Percentiles rank a stretch among this genome's conserved stretches.
Conservation (phyloP, 257 asterid genomes). For the Solanum dulcamara region DNA sequence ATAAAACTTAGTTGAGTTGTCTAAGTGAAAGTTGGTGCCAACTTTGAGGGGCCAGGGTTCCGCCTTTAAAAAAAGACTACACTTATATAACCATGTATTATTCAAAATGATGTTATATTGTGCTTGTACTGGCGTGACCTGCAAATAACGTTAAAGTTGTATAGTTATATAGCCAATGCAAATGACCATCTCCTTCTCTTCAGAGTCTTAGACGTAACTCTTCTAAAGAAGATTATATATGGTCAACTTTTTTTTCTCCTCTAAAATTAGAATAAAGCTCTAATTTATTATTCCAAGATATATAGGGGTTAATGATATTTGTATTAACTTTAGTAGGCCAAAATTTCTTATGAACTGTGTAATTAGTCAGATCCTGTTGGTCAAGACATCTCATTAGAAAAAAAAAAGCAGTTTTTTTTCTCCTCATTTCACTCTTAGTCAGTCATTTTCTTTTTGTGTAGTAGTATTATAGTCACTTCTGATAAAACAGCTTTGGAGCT, state of each 20-base stretch:
- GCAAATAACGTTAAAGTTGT: background rate
- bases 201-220: background rate
- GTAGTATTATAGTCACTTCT: background rate
- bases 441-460: background rate
- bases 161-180: background rate
- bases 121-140: fast-evolving
- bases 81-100: no score
- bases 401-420: background rate
- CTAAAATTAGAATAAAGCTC: background rate
- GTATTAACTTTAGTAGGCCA: conserved; percentile 38
- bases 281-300: background rate
- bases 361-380: conserved; percentile 32
- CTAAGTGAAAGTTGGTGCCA: no score
- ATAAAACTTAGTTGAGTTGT: no score
- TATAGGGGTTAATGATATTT: conserved; percentile 41
- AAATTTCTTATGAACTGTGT: conserved; percentile 30
- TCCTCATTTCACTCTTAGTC: background rate
- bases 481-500: background rate
- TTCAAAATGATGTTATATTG: background rate
- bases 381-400: conserved; percentile 12
- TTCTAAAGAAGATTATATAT: background rate
- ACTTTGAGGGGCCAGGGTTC: no score
- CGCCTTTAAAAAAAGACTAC: no score
- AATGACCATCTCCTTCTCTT: background rate
- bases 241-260: background rate